These are phyloP conservation scores for Melastoma malabathricum DNA, from an alignment of 345 rosid genomes.

Conservation along the genomic window DNA sequence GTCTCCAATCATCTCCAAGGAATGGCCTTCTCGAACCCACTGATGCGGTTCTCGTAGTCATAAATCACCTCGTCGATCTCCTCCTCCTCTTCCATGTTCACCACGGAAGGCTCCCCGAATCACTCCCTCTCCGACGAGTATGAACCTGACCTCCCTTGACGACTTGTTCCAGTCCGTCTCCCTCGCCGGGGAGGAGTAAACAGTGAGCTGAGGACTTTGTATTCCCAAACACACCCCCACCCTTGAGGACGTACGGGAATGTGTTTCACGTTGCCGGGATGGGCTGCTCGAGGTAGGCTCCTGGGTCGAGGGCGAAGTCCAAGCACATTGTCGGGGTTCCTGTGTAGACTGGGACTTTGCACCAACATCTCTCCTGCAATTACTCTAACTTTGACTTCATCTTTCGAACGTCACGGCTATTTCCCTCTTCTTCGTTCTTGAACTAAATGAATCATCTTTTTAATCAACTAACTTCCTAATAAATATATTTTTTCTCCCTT, in stretches of 20 bases:
- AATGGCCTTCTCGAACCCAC: slow-evolving; percentile 81
- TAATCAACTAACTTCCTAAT: too few species aligned
- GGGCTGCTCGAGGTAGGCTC: slow-evolving; percentile 48
- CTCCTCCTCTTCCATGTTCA: slow-evolving; percentile 74
- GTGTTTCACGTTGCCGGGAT: slow-evolving; percentile 60
- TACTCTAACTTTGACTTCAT: slow-evolving; percentile 57
- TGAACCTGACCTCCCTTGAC: slow-evolving; percentile 37
- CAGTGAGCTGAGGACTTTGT: slow-evolving; percentile 34
- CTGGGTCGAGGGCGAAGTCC: slow-evolving; percentile 63
- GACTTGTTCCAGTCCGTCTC: slow-evolving; percentile 71
- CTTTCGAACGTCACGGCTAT: slow-evolving; percentile 43
- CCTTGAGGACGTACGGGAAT: slow-evolving; percentile 61
- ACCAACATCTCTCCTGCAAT: slow-evolving; percentile 82
- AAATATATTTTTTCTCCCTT: too few species aligned
- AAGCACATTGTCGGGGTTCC: slow-evolving; percentile 90
- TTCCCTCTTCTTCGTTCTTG: slow-evolving; percentile 74
- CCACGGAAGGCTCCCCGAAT: slow-evolving; percentile 76
- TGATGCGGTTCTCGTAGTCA: slow-evolving; percentile 55
- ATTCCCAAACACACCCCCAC: slow-evolving; percentile 53
- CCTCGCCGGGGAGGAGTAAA: slow-evolving; percentile 37
- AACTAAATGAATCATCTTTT: too few species aligned
- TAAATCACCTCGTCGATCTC: slow-evolving; percentile 59
- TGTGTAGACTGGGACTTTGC: slow-evolving; percentile 57
- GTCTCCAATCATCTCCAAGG: slow-evolving; percentile 32
- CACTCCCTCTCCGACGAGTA: slow-evolving; percentile 74